Base-by-base conservation (phyloP, 1,284 basidiomycete species). In the Coniferiporia weirii region DNA sequence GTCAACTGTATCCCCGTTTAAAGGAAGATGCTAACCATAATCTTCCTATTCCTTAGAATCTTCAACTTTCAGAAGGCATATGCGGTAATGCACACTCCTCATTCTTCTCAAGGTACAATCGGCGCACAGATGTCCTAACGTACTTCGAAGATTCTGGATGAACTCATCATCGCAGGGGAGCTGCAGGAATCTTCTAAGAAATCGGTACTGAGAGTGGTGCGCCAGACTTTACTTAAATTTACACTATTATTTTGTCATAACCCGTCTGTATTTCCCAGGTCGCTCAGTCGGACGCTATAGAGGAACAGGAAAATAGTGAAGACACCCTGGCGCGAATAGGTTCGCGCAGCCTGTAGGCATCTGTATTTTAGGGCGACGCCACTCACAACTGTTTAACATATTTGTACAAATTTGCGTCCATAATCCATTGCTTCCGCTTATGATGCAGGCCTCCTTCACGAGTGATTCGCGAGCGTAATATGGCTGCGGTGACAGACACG, bases 1-100 rank as follows among this genome's bases (percentile, higher is more conserved):
- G 35, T 40, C 56, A 17, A 32, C 34, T 54, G 44, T 20, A 20
- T 44, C 56, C 38, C 36, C 8, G 12, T 40, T 10, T 40, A 15
- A 10, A 9, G 38, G 15, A n/a, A n/a, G n/a, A 15, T 15, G 12
- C 38, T 40, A 15, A 40, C 15, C 8, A 10, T 3, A 12, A 9
- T 40, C 12, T 40, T 40, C 38, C 9, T 12, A 40, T 40, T 40
- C 38, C 9, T 40, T 67, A 94, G 91, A 60, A 98, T 98, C 69
- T 98, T 98, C 82, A 98, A 98, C 78, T 98, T 97, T 74, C 95
- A 98, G 72, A 97, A 97, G 73, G 95, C 95, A 36, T 98, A 93
- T 73, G 92, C 95, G 4, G 93, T 95, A 65, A 22, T 20, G 7
- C 32, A 4, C 10, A 36, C 40, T 32, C 19, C 49, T 53, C 27